phyloP scores from a whole-genome alignment of 441 rosid genomes.

The Kokia cookei region DNA sequence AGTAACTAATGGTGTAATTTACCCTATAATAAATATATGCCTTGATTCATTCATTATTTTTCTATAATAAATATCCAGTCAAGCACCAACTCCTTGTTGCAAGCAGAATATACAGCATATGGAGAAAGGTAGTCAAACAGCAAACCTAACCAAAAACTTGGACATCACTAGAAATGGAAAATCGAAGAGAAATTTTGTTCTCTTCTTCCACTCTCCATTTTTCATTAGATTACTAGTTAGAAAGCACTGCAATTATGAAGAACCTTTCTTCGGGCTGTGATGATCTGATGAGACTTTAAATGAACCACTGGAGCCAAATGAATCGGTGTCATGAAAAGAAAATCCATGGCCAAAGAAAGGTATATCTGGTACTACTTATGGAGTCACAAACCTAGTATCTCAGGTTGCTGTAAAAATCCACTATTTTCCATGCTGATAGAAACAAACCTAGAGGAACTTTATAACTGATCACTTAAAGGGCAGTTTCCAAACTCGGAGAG shows the following conservation, averaged over 20 bases:
- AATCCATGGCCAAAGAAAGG: slow-evolving; percentile 43
- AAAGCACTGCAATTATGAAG: slow-evolving; percentile 63
- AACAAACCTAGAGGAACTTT: slow-evolving; percentile 82
- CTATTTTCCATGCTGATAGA: slow-evolving; percentile 59
- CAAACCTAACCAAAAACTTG: slow-evolving; percentile 8
- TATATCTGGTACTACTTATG: slow-evolving; percentile 58
- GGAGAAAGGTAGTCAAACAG: background rate
- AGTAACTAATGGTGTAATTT: no score
- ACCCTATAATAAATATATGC: no score
- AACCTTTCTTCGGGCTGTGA: slow-evolving; percentile 51
- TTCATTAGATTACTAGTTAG: slow-evolving; percentile 20
- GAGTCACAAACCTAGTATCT: slow-evolving; percentile 66
- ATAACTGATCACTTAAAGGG: slow-evolving; percentile 61
- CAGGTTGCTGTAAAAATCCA: slow-evolving; percentile 57
- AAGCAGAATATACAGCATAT: slow-evolving; percentile 26
- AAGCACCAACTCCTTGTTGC: slow-evolving; percentile 1
- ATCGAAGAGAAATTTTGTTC: background rate
- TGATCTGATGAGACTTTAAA: slow-evolving; percentile 74
- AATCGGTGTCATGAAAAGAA: slow-evolving; percentile 81
- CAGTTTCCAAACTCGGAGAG: slow-evolving; percentile 76
- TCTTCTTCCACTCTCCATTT: background rate
- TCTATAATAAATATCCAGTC: no score
- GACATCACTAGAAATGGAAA: background rate
- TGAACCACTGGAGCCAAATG: slow-evolving; percentile 87
- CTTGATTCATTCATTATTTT: no score